Conservation (phyloP, 768 basidiomycete species). For the Termitomyces sp. region DNA sequence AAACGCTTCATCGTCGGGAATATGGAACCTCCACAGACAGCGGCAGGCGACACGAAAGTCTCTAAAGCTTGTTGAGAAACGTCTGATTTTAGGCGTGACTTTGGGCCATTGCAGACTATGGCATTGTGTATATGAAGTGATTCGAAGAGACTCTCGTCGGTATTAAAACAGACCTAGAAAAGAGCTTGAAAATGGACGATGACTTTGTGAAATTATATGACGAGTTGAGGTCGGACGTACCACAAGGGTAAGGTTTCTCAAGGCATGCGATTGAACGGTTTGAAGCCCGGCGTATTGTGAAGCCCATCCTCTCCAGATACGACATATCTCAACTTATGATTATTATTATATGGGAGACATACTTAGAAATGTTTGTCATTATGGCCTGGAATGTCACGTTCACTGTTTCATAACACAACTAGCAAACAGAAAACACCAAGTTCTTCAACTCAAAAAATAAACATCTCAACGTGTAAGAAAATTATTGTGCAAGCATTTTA, state of each 20-base stretch:
- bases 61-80: slow-evolving; percentile 15
- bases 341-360: neutral
- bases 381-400: neutral
- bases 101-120: slow-evolving; percentile 4
- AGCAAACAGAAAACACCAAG: neutral
- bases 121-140: slow-evolving; percentile 15
- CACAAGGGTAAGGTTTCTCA: slow-evolving; percentile 19
- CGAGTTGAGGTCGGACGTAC: slow-evolving; percentile 20
- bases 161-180: slow-evolving; percentile 22
- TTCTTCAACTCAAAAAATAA: neutral
- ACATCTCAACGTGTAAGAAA: neutral
- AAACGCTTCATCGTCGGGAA: slow-evolving; percentile 26
- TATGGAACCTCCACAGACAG: slow-evolving; percentile 15
- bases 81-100: slow-evolving; percentile 13
- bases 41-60: slow-evolving; percentile 22
- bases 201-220: slow-evolving; percentile 21
- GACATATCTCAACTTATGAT: neutral
- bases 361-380: neutral
- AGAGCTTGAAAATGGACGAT: slow-evolving; percentile 13
- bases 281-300: neutral
- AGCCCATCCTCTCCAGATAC: neutral
- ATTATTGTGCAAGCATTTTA: neutral
- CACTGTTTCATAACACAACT: neutral
- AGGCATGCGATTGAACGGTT: slow-evolving; percentile 12
- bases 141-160: slow-evolving; percentile 15